Percentiles rank a stretch among this genome's conserved stretches.
Conservation (phyloP, 2,329 filamentous ascomycete genomes). For the Blumeriella jaapii region DNA sequence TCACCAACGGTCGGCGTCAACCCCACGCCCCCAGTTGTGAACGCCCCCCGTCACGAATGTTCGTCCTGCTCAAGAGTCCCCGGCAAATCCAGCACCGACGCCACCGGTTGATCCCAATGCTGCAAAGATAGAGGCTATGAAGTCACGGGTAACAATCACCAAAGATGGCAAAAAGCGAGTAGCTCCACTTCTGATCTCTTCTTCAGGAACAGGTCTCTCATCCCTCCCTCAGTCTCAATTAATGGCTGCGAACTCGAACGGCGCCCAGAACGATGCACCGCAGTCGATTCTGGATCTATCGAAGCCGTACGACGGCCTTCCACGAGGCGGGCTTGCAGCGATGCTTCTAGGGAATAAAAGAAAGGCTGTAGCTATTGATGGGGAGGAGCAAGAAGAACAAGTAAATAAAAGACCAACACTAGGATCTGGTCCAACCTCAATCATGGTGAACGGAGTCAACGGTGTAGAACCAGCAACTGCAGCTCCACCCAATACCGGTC, state of each 20-base stretch:
- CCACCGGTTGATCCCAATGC: slow-evolving; percentile 38
- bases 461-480: slow-evolving; percentile 67
- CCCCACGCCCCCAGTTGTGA: slow-evolving; percentile 11
- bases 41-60: slow-evolving; percentile 22
- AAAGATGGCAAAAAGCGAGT: slow-evolving; percentile 97
- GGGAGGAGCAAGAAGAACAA: slow-evolving; percentile 55
- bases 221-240: slow-evolving; percentile 83
- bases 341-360: slow-evolving; percentile 90
- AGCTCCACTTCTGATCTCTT: slow-evolving; percentile 81
- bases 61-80: slow-evolving; percentile 14
- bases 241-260: slow-evolving; percentile 61
- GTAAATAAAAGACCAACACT: slow-evolving; percentile 47
- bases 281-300: slow-evolving; percentile 81
- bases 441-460: slow-evolving; percentile 65
- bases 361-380: slow-evolving; percentile 62
- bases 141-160: slow-evolving; percentile 85
- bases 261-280: slow-evolving; percentile 58
- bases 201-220: slow-evolving; percentile 75
- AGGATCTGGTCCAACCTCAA: slow-evolving; percentile 56
- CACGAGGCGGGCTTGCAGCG: slow-evolving; percentile 74
- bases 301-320: slow-evolving; percentile 86
- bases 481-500: slow-evolving; percentile 44
- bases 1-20: slow-evolving; percentile 17
- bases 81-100: slow-evolving; percentile 32
- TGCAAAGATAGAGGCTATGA: slow-evolving; percentile 56